A percentile compares a stretch with the other conserved stretches of the same genome.
Conservation (phyloP, 768 basidiomycete species). For the Leccinum pellstonianum region DNA sequence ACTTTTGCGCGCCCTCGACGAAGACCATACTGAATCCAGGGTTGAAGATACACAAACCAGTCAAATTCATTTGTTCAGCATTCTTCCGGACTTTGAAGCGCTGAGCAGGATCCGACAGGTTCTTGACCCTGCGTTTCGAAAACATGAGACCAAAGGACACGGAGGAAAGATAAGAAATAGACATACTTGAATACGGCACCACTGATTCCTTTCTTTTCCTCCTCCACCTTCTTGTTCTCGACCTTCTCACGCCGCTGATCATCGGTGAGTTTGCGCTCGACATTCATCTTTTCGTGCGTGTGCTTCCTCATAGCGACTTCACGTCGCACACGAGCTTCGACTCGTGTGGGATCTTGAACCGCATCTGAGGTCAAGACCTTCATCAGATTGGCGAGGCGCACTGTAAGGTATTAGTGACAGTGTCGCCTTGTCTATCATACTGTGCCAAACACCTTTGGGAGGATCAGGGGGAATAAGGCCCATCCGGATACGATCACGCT, state of each 20-base stretch:
- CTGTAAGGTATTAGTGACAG: constrained; percentile 38
- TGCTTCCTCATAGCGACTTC: constrained; percentile 92
- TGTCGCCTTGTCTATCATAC: no score
- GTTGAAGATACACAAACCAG: constrained; percentile 90
- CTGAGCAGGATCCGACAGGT: constrained; percentile 87
- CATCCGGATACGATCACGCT: constrained; percentile 93
- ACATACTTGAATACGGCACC: constrained; percentile 92
- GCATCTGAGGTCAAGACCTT: constrained; percentile 96
- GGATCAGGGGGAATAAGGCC: constrained; percentile 93
- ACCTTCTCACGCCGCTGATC: constrained; percentile 87
- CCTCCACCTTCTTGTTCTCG: constrained; percentile 81
- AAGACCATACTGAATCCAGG: constrained; percentile 88
- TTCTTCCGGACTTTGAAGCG: constrained; percentile 97
- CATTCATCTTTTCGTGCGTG: constrained; percentile 90
- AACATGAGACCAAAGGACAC: not conserved
- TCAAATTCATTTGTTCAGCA: constrained; percentile 85
- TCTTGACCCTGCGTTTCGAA: constrained; percentile 63
- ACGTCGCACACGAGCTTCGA: constrained; percentile 90
- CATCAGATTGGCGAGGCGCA: constrained; percentile 95
- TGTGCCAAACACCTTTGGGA: constrained; percentile 69
- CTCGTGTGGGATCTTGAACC: constrained; percentile 94
- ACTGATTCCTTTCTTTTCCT: constrained; percentile 80
- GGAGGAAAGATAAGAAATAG: not conserved
- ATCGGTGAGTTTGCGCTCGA: constrained; percentile 86
- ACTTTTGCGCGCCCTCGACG: constrained; percentile 88